Evolutionary conservation across 805 yeast genomes (phyloP), one percentile per base, ranked within the genome.

Genomic region (Schwanniomyces occidentalis): DNA sequence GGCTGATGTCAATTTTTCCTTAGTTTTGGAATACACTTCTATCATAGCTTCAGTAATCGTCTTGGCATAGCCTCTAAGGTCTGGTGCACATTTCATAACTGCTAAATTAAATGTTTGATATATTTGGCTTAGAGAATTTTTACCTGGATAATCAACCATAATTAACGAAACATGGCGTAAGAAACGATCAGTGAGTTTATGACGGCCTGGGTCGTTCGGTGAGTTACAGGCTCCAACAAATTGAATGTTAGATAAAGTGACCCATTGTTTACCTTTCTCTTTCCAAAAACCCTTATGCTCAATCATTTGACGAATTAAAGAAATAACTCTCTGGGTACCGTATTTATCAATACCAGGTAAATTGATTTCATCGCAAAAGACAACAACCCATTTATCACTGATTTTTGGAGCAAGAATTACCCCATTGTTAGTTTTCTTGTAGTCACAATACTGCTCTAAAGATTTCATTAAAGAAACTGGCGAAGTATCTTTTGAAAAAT

Each of bases 201-300:
- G 63, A 41, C 98, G 70, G 0, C 96, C 96, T 3, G 79, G 76
- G 56, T 85, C 95, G 0, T 80, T 70, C 0, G 96, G 82, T 1
- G 96, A 93, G 51, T 91, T 91, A 56, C 98, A 91, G 0, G 98
- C 97, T 6, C 95, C 97, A n/a, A 89, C 93, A 61, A 91, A 71
- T 50, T 85, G 95, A 17, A 91, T 68, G 29, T 80, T 71, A 12
- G 70, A 63, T 6, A 88, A 40, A 0, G 63, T 44, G 1, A 90
- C 78, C 95, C 96, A 91, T 16, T 69, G 69, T 30, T 70, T 66
- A 18, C 76, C 77, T 8, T 58, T 49, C 0, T 71, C 58, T 32
- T 77, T 69, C 93, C 95, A 88, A 52, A 88, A 91, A 0, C 97
- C 96, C 1, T 65, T 56, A 14, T 73, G 73, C 44, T 84, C 91